phyloP scores from a whole-genome alignment of 2,329 filamentous ascomycete species.

The Phialophora chinensis region DNA sequence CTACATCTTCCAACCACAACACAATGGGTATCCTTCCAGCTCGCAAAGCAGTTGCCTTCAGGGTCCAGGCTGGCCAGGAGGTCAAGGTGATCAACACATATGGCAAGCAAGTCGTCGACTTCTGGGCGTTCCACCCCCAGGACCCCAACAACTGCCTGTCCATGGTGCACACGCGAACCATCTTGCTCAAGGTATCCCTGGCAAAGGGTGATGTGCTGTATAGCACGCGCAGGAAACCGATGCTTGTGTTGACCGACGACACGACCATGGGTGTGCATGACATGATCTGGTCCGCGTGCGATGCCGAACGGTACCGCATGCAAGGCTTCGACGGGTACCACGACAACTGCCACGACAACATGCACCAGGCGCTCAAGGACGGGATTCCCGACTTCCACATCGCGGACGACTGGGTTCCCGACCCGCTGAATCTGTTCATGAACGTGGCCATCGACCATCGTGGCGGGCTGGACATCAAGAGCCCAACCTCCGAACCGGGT shows the following conservation, averaged over 20 bases:
- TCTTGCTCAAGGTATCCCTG: slow-evolving; percentile 42
- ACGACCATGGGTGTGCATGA: slow-evolving; percentile 50
- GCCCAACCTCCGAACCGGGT: slow-evolving; percentile 45
- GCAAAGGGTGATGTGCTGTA: slow-evolving; percentile 45
- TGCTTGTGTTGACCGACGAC: slow-evolving; percentile 47
- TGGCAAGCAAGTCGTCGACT: slow-evolving; percentile 58
- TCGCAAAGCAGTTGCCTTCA: slow-evolving; percentile 50
- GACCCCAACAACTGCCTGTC: slow-evolving; percentile 41
- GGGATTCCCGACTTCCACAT: slow-evolving; percentile 33
- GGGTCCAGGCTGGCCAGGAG: slow-evolving; percentile 47
- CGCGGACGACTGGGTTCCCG: slow-evolving; percentile 42
- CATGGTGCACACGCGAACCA: slow-evolving; percentile 50
- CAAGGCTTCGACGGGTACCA: slow-evolving; percentile 46
- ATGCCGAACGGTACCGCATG: slow-evolving; percentile 48
- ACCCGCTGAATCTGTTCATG: slow-evolving; percentile 54
- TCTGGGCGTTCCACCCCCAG: slow-evolving; percentile 55
- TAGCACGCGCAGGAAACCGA: slow-evolving; percentile 47
- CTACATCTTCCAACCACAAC: not conserved
- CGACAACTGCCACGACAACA: slow-evolving; percentile 51
- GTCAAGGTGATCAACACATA: slow-evolving; percentile 56
- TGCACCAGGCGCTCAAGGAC: slow-evolving; percentile 44
- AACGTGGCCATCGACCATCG: slow-evolving; percentile 45
- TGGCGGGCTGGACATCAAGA: slow-evolving; percentile 38
- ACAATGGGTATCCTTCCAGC: slow-evolving; percentile 47
- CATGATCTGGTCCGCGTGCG: slow-evolving; percentile 50